Percentiles rank a stretch among this genome's conserved stretches.
Evolutionary conservation across 352 stramenopile genomes (phyloP).

Genomic region (Nothophytophthora sp.): DNA sequence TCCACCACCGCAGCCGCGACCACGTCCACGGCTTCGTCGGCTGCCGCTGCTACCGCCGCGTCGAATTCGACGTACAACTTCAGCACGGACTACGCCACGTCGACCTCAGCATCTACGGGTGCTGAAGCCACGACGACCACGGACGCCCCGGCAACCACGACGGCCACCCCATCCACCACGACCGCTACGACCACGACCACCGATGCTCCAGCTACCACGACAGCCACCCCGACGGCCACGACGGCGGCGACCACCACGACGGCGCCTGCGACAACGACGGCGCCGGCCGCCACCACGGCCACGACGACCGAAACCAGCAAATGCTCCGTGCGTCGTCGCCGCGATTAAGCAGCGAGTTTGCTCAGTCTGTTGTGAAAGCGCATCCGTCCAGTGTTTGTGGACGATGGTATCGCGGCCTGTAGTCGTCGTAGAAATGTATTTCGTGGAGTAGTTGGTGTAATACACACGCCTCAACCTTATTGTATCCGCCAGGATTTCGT

Average conservation of each 20-base stretch:
- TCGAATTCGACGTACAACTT: constrained; percentile 22
- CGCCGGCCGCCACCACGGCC: constrained; percentile 1
- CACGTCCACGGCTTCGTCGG: neutral
- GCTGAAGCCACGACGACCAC: constrained; percentile 5
- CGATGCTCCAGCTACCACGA: neutral
- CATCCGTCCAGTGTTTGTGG: no score
- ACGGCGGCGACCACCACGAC: constrained; percentile 5
- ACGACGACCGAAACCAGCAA: constrained; percentile 13
- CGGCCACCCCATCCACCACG: neutral
- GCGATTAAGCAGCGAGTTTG: constrained; percentile 10
- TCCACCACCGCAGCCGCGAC: constrained; percentile 13
- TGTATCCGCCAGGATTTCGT: no score
- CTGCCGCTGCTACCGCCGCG: neutral
- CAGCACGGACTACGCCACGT: constrained; percentile 10
- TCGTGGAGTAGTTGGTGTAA: no score
- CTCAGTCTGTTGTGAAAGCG: neutral
- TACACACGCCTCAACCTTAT: no score
- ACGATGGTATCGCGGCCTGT: constrained; percentile 5
- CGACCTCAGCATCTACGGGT: constrained; percentile 10
- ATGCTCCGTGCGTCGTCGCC: constrained; percentile 18
- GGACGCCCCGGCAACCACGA: constrained; percentile 1
- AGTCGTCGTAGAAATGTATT: constrained; percentile 19
- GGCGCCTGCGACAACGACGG: constrained; percentile 2
- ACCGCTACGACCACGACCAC: constrained; percentile 3
- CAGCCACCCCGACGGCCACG: constrained; percentile 3